Percentiles rank a stretch among this genome's conserved stretches.
Conservation (phyloP, 2,329 filamentous ascomycete species). For the Aspergillus luchuensis region DNA sequence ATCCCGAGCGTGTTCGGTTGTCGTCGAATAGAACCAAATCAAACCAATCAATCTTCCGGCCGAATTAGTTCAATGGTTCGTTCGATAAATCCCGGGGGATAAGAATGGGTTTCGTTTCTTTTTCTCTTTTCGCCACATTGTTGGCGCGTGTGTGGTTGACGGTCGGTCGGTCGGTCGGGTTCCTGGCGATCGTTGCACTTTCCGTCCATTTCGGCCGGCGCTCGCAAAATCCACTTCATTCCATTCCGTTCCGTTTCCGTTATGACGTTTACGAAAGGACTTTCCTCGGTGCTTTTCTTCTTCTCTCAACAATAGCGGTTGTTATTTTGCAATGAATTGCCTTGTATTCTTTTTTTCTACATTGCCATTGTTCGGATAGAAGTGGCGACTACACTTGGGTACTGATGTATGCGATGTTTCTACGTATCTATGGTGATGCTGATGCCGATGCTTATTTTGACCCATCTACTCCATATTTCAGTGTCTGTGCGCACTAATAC, state of each 20-base stretch:
- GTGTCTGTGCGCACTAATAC: conserved; percentile 4
- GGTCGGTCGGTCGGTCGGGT: background rate
- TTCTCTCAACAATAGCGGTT: background rate
- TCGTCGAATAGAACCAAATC: no score
- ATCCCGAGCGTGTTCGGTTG: no score
- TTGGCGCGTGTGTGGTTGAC: background rate
- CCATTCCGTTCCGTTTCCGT: background rate
- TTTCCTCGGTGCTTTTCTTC: background rate
- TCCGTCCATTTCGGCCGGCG: background rate
- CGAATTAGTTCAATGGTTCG: background rate
- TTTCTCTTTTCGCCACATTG: background rate
- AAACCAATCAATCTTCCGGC: no score
- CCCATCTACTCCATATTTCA: background rate
- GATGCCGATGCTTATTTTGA: background rate
- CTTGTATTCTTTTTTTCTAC: background rate
- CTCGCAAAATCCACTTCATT: background rate
- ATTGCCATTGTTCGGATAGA: background rate
- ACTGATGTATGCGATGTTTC: background rate
- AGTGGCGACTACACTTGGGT: background rate
- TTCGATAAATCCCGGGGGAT: background rate
- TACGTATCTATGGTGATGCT: background rate
- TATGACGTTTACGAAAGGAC: conserved; percentile 1
- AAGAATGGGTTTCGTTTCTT: background rate
- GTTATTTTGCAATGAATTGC: background rate
- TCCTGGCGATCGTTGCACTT: conserved; percentile 1